phyloP scores from a whole-genome alignment of 1,284 basidiomycete species.

The Leucoagaricus sp. region DNA sequence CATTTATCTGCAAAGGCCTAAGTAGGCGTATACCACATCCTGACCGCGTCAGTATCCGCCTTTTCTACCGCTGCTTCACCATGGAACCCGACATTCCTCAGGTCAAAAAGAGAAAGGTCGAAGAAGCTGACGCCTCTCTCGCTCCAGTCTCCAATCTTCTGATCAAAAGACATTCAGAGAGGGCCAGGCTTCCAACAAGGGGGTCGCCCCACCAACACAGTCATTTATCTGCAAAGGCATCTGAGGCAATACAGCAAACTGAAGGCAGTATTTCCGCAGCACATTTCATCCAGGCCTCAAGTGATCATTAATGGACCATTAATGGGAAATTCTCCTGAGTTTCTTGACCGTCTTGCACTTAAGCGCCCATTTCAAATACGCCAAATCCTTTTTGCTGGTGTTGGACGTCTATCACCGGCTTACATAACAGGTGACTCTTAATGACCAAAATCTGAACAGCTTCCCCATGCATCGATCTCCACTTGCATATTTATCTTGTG shows the following conservation, averaged over 20 bases:
- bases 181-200: constrained; percentile 85
- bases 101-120: constrained; percentile 63
- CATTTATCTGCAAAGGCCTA: too few species aligned
- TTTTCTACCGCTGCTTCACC: constrained; percentile 5
- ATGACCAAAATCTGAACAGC: background rate
- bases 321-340: too few species aligned
- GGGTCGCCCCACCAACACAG: constrained; percentile 83
- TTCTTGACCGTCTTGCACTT: too few species aligned
- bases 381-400: too few species aligned
- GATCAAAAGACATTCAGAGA: constrained; percentile 83
- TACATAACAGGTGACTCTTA: too few species aligned
- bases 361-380: too few species aligned
- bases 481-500: background rate
- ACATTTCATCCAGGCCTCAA: too few species aligned
- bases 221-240: too few species aligned
- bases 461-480: background rate
- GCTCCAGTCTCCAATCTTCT: constrained; percentile 61
- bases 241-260: too few species aligned
- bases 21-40: constrained; percentile 10
- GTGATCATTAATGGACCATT: too few species aligned
- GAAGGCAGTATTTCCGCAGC: too few species aligned
- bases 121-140: constrained; percentile 28
- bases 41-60: background rate
- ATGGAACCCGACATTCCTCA: constrained; percentile 27
- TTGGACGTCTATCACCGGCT: too few species aligned